Conservation (phyloP, 139 green algal genomes). For the Zygnema circumcarinatum region DNA sequence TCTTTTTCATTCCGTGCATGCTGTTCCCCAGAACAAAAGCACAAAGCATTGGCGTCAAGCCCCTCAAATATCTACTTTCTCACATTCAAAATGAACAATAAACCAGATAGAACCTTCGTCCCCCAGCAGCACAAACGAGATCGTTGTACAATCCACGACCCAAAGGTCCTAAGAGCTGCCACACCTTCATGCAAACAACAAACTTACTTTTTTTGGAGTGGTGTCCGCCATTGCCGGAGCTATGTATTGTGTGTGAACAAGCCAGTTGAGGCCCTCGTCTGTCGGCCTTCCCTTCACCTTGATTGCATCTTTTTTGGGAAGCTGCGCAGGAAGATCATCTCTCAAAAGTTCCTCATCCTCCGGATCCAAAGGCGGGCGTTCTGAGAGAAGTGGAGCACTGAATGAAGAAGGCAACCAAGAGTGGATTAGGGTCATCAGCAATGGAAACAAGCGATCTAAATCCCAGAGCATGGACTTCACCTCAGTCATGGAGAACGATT, state of each 20-base stretch:
- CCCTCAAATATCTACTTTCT: too few relatives aligned
- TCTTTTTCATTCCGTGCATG: conserved; percentile 41
- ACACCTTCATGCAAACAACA: too few relatives aligned
- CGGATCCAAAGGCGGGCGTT: conserved; percentile 42
- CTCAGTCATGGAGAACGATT: too few relatives aligned
- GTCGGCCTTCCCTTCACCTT: conserved; percentile 45
- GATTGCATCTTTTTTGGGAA: background rate
- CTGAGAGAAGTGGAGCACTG: conserved; percentile 17
- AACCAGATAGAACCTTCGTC: too few relatives aligned
- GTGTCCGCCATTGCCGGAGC: conserved; percentile 17
- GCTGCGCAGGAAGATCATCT: conserved; percentile 22
- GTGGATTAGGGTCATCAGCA: background rate
- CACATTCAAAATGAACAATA: too few relatives aligned
- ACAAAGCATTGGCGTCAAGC: too few relatives aligned
- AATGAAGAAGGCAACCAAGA: background rate
- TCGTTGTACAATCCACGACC: too few relatives aligned
- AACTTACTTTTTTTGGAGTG: conserved; percentile 36
- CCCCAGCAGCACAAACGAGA: too few relatives aligned
- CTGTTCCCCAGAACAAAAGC: conserved; percentile 7
- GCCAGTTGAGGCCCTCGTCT: conserved; percentile 52
- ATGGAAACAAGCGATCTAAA: too few relatives aligned
- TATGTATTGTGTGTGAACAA: conserved; percentile 58
- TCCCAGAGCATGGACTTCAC: too few relatives aligned
- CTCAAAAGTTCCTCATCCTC: conserved; percentile 46
- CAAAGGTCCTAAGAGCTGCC: too few relatives aligned